Conservation (phyloP, 2,329 filamentous ascomycete genomes). For the Xenoacremonium recifei region DNA sequence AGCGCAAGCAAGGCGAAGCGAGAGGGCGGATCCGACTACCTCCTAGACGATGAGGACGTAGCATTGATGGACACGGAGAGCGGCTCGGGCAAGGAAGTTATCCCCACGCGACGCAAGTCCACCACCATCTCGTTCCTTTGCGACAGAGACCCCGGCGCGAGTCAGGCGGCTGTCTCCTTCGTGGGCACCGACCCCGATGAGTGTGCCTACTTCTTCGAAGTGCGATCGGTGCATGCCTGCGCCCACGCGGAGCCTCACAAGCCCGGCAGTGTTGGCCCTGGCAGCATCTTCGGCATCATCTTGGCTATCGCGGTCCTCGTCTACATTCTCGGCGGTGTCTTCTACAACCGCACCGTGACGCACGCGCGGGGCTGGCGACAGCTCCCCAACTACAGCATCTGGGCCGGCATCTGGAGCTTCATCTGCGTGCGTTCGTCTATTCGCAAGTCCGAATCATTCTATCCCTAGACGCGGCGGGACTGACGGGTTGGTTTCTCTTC, state of each 20-base stretch:
- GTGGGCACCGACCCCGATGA: slow-evolving; percentile 81
- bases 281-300: slow-evolving; percentile 87
- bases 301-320: slow-evolving; percentile 73
- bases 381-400: slow-evolving; percentile 89
- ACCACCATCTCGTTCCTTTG: slow-evolving; percentile 92
- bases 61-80: slow-evolving; percentile 19
- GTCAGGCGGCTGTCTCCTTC: slow-evolving; percentile 73
- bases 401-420: slow-evolving; percentile 84
- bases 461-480: slow-evolving; percentile 23
- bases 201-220: slow-evolving; percentile 95
- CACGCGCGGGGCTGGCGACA: slow-evolving; percentile 95
- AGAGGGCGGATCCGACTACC: not conserved
- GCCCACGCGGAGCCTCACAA: slow-evolving; percentile 66
- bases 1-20: slow-evolving; percentile 12
- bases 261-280: slow-evolving; percentile 67
- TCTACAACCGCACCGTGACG: slow-evolving; percentile 92
- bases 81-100: slow-evolving; percentile 27
- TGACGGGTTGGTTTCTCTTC: slow-evolving; percentile 23
- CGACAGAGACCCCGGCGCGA: slow-evolving; percentile 73
- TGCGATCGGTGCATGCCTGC: slow-evolving; percentile 82
- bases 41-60: slow-evolving; percentile 31
- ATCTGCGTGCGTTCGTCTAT: slow-evolving; percentile 57
- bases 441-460: slow-evolving; percentile 29
- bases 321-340: slow-evolving; percentile 88
- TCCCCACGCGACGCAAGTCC: slow-evolving; percentile 60